Base-by-base conservation (phyloP, 257 asterid species). In the Solanum sitiens region DNA sequence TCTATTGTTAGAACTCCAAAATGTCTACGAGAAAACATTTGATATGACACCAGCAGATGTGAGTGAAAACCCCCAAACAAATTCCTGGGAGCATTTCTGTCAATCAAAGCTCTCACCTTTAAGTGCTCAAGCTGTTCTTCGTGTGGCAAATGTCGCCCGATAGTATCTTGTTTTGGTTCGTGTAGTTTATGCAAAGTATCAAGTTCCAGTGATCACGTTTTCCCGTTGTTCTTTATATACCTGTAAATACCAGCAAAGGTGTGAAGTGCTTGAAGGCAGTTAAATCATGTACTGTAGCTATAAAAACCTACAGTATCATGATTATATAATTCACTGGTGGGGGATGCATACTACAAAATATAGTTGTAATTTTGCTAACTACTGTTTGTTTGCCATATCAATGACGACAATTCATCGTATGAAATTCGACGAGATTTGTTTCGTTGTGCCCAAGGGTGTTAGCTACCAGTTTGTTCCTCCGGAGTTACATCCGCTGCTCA, bases 81-180 rank as follows among this genome's bases (percentile, higher is more conserved):
- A 89, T 37, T 92, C 99, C 63, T 95, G 98, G 99, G 98, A 95
- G 89, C 90, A 91, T 65, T 94, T 96, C 86, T 95, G 99, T 88
- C 95, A 93, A 76, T 93, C 95, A 37, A 95, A 94, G 91, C 98
- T 96, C 89, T 93, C 96, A 21, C 97, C 98, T n/a, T 89, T 94
- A 84, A 93, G 93, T 74, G 98, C 97, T 85, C 98, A 93, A 91
- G 98, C 98, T 76, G 99, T 94, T 47, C 95, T 94, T 88, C 98
- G 98, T 71, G 98, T 92, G 87, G 93, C 98, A 91, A 93, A 90
- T 89, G 88, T 87, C 75, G 87, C 93, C 67, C 92, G 91, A 16
- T 95, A 94, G 92, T 96, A 92, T 74, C 90, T 87, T 56, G 93
- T 90, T 77, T 88, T 71, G 93, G 95, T 93, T 93, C 93, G 32